Evolutionary conservation across 2,329 filamentous ascomycete species (phyloP).

Genomic region (Ambrosiella beaveri): DNA sequence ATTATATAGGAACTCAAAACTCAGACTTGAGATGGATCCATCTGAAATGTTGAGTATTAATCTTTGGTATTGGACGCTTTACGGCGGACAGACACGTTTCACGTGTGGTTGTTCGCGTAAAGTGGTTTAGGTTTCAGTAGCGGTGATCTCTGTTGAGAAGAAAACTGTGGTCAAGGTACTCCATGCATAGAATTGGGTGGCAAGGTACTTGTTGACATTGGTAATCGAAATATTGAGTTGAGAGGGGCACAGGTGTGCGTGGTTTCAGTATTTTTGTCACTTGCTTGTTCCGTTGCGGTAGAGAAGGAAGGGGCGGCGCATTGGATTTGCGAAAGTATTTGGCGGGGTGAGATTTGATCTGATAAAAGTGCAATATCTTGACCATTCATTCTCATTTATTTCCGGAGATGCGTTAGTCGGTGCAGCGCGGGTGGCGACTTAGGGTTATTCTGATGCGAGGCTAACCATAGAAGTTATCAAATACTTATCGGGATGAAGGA

Average conservation of each 20-base stretch:
- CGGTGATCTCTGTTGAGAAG: background rate
- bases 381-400: too few relatives aligned
- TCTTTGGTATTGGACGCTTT: background rate
- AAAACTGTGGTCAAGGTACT: background rate
- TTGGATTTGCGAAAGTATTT: background rate
- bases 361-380: too few relatives aligned
- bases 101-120: background rate
- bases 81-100: background rate
- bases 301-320: background rate
- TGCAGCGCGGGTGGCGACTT: too few relatives aligned
- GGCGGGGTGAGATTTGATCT: too few relatives aligned
- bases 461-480: too few relatives aligned
- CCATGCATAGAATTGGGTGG: background rate
- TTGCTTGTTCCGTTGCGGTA: background rate
- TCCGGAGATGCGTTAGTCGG: too few relatives aligned
- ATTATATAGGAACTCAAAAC: too few relatives aligned
- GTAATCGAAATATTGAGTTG: background rate
- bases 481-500: too few relatives aligned
- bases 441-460: too few relatives aligned
- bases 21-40: too few relatives aligned
- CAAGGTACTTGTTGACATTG: background rate
- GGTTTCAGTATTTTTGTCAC: background rate
- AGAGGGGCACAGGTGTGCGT: background rate
- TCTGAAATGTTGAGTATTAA: too few relatives aligned
- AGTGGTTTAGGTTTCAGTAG: background rate